Base-by-base conservation (phyloP, 1,284 basidiomycete species). In the Melampsora occidentalis region DNA sequence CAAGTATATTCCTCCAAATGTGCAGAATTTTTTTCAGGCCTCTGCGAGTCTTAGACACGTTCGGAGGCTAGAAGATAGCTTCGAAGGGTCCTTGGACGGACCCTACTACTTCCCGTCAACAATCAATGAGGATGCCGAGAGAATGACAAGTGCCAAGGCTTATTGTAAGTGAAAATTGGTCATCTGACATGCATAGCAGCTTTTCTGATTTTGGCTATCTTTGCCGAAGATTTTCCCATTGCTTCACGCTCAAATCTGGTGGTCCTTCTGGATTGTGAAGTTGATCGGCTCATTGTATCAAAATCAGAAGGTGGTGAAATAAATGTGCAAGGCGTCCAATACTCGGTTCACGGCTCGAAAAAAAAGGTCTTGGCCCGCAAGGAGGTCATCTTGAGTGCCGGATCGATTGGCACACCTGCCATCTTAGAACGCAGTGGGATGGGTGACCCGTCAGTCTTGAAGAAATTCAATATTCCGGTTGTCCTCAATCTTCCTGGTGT, bases 351-450 rank as follows among this genome's bases (percentile, higher is more conserved):
- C 6, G 70, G 70, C 33, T 28, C 28, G 9, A 31, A 51, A 12
- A 53, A 31, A n/a, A 61, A 68, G 5, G 78, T 79, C 25, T 78
- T 77, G 48, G 80, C 77, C 14, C 57, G 33, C 6, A 78, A 79
- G n/a, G 80, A 80, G 20, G 77, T 81, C 25, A 76, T 81, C 10
- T 69, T 81, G 5, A 77, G 77, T 57, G 81, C 78, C 33, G 81
- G 81, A 46, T 77, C 79, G 5, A 78, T 81, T 79, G 80, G 80
- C 59, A 79, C 80, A 42, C 81, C 81, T 14, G 79, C 78, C 69
- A 79, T 81, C 20, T 78, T 81, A 22, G 80, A 81, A 79, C 78
- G 80, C 33, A 80, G 79, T 14, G 81, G 81, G 46, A 70, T 81
- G 31, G 81, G 81, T 5, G 78, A 80, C n/a, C 14, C 25, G 35